A percentile compares a stretch with the other conserved stretches of the same genome.
These are phyloP conservation scores for Cruciata laevipes DNA, from an alignment of 257 asterid genomes.

Conservation along the genomic window DNA sequence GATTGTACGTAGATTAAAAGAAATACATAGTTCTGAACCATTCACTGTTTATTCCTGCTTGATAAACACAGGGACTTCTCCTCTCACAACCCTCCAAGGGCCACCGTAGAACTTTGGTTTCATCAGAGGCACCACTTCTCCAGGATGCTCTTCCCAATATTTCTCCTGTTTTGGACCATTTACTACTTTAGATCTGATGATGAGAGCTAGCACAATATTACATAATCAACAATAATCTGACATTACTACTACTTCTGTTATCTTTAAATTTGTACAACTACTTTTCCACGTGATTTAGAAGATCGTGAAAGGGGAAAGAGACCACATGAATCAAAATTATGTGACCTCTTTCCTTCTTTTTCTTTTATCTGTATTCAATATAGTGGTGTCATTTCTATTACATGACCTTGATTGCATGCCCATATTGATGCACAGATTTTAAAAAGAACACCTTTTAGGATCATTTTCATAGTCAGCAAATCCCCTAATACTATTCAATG, in stretches of 20 bases:
- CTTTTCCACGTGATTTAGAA: not conserved
- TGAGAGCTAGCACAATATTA: not conserved
- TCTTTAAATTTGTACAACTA: not conserved
- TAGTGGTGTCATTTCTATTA: too few species aligned
- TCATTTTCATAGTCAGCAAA: not conserved
- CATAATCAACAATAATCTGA: not conserved
- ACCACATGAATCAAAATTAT: not conserved
- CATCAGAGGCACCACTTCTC: slow-evolving; percentile 77
- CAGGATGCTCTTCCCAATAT: slow-evolving; percentile 93
- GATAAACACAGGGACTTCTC: slow-evolving; percentile 55
- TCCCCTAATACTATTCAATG: not conserved
- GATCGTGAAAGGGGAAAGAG: not conserved
- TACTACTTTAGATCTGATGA: not conserved
- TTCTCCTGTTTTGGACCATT: slow-evolving; percentile 46
- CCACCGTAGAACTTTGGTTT: slow-evolving; percentile 79
- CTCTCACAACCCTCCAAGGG: slow-evolving; percentile 88
- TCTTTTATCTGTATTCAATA: not conserved
- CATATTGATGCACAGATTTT: not conserved
- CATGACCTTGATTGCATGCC: not conserved
- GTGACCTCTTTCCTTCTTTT: not conserved
- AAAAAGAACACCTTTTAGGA: not conserved
- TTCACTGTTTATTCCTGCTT: slow-evolving; percentile 20
- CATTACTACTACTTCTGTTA: not conserved
- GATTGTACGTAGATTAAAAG: too few species aligned
- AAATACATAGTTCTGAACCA: not conserved